These are phyloP conservation scores for Viridothelium virens DNA, from an alignment of 495 filamentous ascomycete species.

Conservation along the genomic window DNA sequence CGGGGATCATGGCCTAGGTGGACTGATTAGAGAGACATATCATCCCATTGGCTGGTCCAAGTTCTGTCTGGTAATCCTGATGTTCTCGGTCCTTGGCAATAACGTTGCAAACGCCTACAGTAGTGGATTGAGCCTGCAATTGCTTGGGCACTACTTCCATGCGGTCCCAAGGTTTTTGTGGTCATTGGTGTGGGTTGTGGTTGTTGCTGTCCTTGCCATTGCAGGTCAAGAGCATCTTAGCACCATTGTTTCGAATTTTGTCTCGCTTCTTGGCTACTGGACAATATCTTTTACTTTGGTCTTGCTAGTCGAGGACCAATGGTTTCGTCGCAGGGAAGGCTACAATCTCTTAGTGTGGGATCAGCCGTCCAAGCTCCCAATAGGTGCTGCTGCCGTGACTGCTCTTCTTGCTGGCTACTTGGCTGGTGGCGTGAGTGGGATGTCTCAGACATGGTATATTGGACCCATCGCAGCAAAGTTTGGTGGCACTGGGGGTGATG, in stretches of 20 bases:
- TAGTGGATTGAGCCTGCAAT: conserved; percentile 38
- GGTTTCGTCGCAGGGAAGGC: conserved; percentile 45
- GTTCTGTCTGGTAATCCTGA: conserved; percentile 44
- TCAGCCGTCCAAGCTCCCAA: conserved; percentile 38
- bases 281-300: conserved; percentile 40
- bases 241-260: conserved; percentile 37
- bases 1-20: conserved; percentile 48
- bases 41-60: conserved; percentile 53
- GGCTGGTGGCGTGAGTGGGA: conserved; percentile 10
- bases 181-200: conserved; percentile 38
- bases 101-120: conserved; percentile 41
- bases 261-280: conserved; percentile 33
- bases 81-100: conserved; percentile 32
- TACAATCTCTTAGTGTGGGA: conserved; percentile 50
- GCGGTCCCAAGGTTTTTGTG: conserved; percentile 40
- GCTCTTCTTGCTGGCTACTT: conserved; percentile 21
- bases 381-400: conserved; percentile 42
- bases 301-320: conserved; percentile 51
- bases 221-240: conserved; percentile 38
- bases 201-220: conserved; percentile 38
- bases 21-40: conserved; percentile 47
- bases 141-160: conserved; percentile 37
- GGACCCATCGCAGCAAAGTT: conserved; percentile 20
- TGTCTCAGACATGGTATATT: conserved; percentile 24
- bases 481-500: conserved; percentile 25